Base-by-base conservation (phyloP, 1,284 basidiomycete species). In the Ustilago tritici region DNA sequence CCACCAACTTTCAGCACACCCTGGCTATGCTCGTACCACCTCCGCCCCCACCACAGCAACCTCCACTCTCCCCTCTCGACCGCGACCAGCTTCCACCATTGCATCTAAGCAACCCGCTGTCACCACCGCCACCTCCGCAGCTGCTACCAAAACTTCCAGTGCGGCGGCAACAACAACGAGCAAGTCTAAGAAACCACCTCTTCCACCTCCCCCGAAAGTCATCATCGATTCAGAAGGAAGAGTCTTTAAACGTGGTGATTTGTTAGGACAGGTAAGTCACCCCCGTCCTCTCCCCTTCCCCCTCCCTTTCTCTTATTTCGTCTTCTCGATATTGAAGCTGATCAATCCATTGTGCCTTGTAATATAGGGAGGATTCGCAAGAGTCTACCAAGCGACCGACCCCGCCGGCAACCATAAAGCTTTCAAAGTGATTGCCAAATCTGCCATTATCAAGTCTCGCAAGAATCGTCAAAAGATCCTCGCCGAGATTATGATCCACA, bases 401-500 rank as follows among this genome's bases (percentile, higher is more conserved):
- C 79, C 77, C 15, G 79, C 64, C 55, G 87, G 83, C 36, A 76
- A 60, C 38, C 78, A 76, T 36, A 87, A 87, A 73, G 87, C 87
- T 0, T 84, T 88, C 79, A 88, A 88, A 68, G 87, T 87, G 35
- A 87, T 88, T 56, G 80, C 83, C 56, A 88, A 88, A 76, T 82
- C 85, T 28, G 79, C 83, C 23, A 76, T 85, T 32, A 66, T 77
- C 64, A 85, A 87, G 57, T 85, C 87, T 38, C 86, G 86, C 68
- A 87, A 86, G 60, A 86, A 85, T n/a, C 84, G 87, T 40, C 85
- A 85, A 14, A 88, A 88, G 95, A 91, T 98, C 69, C 98, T 96
- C 83, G 95, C 95, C 70, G 96, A 99, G 89, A 98, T 99, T 87
- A 98, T 97, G 89, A 95, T 99, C 64, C 96, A 99, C 87, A 91